Percentiles rank a stretch among this genome's conserved stretches.
These are phyloP conservation scores for Claviceps cyperi DNA, from an alignment of 2,329 filamentous ascomycete genomes.

Conservation along the genomic window DNA sequence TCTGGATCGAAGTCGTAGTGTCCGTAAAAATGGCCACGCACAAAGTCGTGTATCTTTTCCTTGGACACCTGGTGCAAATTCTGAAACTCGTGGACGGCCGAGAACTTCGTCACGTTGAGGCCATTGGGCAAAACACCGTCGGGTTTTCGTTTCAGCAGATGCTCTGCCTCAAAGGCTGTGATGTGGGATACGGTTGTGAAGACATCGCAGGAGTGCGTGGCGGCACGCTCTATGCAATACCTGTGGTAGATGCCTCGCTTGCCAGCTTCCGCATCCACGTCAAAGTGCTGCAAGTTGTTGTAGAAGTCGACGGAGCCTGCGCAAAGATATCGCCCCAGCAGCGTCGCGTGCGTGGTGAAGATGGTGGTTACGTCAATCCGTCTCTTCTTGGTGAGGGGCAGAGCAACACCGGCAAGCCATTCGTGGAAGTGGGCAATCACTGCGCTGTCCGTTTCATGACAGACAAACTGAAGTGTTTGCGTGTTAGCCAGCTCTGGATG, in stretches of 20 bases:
- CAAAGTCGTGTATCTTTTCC: constrained; percentile 96
- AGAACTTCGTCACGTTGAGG: constrained; percentile 93
- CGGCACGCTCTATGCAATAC: constrained; percentile 93
- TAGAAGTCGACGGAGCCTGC: constrained; percentile 98
- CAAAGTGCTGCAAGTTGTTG: constrained; percentile 95
- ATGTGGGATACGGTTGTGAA: constrained; percentile 99
- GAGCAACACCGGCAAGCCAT: constrained; percentile 87
- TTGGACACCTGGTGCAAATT: constrained; percentile 94
- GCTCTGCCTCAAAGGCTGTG: constrained; percentile 95
- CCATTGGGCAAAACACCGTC: constrained; percentile 94
- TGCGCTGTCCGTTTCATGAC: constrained; percentile 78
- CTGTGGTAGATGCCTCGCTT: constrained; percentile 98
- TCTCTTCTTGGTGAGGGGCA: constrained; percentile 83
- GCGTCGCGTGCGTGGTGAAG: constrained; percentile 93
- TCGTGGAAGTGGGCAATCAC: constrained; percentile 98
- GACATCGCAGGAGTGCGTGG: constrained; percentile 83
- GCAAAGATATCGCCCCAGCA: constrained; percentile 90
- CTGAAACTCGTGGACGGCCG: constrained; percentile 96
- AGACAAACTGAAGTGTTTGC: constrained; percentile 54
- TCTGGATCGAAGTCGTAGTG: constrained; percentile 95
- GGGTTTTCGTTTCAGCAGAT: constrained; percentile 91
- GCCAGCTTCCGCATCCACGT: constrained; percentile 89
- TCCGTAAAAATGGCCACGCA: constrained; percentile 94
- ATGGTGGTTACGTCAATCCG: constrained; percentile 95
- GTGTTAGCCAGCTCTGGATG: too few species aligned